These are phyloP conservation scores for Caloboletus firmus DNA, from an alignment of 1,284 basidiomycete species.

Conservation along the genomic window DNA sequence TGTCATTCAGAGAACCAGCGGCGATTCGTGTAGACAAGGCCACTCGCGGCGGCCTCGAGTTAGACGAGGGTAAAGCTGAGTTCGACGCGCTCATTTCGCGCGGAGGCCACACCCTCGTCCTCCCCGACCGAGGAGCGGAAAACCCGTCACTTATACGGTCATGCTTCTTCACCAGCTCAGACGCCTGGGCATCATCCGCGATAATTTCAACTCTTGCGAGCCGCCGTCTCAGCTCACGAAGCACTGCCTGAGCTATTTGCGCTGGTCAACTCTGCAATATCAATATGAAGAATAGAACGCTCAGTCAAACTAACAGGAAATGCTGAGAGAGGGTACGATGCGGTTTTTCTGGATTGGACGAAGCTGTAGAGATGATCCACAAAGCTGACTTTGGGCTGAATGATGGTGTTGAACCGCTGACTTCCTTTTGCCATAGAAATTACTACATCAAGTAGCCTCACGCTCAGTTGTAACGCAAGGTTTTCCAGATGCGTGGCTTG, in stretches of 20 bases:
- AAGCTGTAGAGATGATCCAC: constrained; percentile 17
- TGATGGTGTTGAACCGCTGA: not conserved
- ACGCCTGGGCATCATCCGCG: constrained; percentile 17
- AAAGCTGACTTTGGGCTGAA: not conserved
- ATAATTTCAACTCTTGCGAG: constrained; percentile 5
- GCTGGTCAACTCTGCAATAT: constrained; percentile 15
- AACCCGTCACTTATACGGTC: constrained; percentile 18
- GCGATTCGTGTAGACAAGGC: no score
- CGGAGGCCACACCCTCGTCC: constrained; percentile 12
- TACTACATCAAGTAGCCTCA: not conserved
- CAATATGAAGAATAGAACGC: constrained; percentile 16
- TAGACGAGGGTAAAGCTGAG: constrained; percentile 15
- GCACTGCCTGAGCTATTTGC: constrained; percentile 19
- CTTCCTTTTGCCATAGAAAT: not conserved
- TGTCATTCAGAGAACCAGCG: not conserved
- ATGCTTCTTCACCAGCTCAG: constrained; percentile 16
- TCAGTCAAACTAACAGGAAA: constrained; percentile 11
- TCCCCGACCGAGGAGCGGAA: constrained; percentile 15
- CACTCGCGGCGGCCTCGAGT: no score
- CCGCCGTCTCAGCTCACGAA: constrained; percentile 10
- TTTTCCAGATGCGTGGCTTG: not conserved
- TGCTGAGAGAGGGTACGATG: constrained; percentile 16
- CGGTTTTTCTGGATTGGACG: constrained; percentile 17
- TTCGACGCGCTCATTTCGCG: constrained; percentile 17
- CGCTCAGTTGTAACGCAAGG: no score